Evolutionary conservation across 495 filamentous ascomycete species (phyloP), one percentile per base, ranked within the genome.

Genomic region (Aspergillus nidulans): DNA sequence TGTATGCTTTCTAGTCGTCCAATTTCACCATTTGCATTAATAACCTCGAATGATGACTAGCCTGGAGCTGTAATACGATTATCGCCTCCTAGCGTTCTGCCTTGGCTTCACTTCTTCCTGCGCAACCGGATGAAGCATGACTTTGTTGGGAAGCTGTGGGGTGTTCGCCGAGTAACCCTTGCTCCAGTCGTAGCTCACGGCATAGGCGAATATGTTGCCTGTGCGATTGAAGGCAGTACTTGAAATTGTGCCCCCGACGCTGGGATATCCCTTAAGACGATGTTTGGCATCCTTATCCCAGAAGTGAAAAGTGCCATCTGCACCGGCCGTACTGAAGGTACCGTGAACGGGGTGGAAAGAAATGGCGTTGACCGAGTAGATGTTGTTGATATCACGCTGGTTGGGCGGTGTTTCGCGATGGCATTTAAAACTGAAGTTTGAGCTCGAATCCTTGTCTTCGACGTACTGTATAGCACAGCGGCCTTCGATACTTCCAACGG

Each of bases 121-220:
- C 40, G 73, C 73, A 12, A 96, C 81, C 0, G 84, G 82, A 71
- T 94, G 91, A 59, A 97, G 74, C 84, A 95, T 92, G 50, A 97
- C 82, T 71, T 94, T 95, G 68, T 85, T 91, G 6, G 85, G 78
- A 36, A 81, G 79, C 57, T 84, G 77, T 19, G 80, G 83, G 25
- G 68, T 90, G 67, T 94, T 92, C 25, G 67, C 78, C 7, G 80
- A 75, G 69, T 89, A 92, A 10, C 92, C 92, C 70, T 95, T 95
- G 65, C 86, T 88, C 92, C 92, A 97, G 74, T 97, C 92, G 62
- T 97, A 97, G 62, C 88, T 91, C 25, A 95, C 81, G 6, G 91
- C 87, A 63, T 96, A 97, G 16, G 90, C 91, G 64, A 96, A 95
- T 59, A 92, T 88, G 60, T 75, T 83, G 44, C 91, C 92, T 48